Evolutionary conservation across 2,329 filamentous ascomycete genomes (phyloP).

Genomic region (Ceratocystis colombiana): DNA sequence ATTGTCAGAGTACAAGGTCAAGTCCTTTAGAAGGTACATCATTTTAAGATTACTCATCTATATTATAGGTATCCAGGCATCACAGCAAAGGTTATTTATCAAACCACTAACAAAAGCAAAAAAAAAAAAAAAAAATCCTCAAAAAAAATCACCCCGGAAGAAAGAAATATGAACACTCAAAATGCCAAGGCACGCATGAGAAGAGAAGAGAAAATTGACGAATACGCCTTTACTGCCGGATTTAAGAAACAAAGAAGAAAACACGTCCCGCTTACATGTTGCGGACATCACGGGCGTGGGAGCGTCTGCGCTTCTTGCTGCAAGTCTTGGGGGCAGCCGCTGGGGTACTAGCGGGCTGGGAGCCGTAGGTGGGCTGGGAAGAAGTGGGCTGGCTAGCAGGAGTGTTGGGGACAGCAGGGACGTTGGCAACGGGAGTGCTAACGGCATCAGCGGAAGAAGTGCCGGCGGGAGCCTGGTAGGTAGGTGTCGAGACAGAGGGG

Average conservation of each 20-base stretch:
- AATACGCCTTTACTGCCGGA: background rate
- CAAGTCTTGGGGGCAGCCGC: background rate
- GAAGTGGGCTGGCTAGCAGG: background rate
- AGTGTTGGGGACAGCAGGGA: background rate
- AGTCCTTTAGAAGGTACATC: background rate
- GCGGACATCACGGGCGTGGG: conserved; percentile 20
- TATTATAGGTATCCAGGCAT: background rate
- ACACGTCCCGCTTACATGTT: background rate
- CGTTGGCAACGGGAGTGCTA: background rate
- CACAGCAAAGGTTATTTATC: conserved; percentile 9
- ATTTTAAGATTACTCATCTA: conserved; percentile 4
- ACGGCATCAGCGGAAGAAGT: background rate
- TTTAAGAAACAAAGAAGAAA: background rate
- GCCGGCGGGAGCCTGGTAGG: background rate
- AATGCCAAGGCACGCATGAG: background rate
- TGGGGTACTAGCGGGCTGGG: background rate
- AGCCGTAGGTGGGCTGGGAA: background rate
- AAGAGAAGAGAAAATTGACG: conserved; percentile 5
- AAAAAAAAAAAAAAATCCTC: background rate
- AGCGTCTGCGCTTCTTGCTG: conserved; percentile 14
- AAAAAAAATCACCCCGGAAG: background rate
- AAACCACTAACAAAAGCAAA: background rate
- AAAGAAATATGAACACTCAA: conserved; percentile 8
- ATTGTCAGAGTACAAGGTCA: background rate
- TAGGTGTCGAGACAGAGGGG: background rate